These are phyloP conservation scores for Parsonsia alboflavescens DNA, from an alignment of 257 asterid species.

Conservation along the genomic window DNA sequence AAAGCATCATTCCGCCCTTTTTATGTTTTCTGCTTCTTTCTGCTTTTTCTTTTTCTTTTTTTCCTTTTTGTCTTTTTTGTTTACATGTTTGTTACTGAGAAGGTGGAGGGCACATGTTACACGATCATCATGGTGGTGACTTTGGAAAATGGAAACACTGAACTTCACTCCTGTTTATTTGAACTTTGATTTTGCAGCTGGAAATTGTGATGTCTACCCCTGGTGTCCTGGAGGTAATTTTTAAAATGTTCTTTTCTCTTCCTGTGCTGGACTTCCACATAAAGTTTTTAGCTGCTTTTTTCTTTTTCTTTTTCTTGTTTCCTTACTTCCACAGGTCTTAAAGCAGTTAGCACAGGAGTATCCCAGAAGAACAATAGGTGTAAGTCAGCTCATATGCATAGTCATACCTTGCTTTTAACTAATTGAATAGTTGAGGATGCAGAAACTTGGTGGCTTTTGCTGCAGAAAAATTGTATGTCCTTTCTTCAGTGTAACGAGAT, in stretches of 20 bases:
- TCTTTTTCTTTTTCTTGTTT: neutral
- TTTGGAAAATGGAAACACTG: neutral
- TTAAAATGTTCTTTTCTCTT: neutral
- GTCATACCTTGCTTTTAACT: constrained; percentile 1
- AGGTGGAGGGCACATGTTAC: neutral
- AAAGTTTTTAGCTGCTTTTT: constrained; percentile 4
- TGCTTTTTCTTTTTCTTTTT: neutral
- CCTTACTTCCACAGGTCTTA: constrained; percentile 39
- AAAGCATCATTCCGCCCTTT: too few relatives aligned
- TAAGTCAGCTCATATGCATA: constrained; percentile 28
- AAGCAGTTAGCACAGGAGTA: constrained; percentile 47
- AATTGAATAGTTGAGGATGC: neutral
- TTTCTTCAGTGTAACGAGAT: neutral
- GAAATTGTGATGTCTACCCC: constrained; percentile 74
- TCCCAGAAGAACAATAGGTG: constrained; percentile 66
- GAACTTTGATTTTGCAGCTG: constrained; percentile 41
- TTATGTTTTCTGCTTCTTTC: neutral
- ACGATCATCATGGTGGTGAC: neutral
- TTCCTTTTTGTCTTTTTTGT: neutral
- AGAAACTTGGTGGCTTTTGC: neutral
- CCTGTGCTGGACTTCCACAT: neutral
- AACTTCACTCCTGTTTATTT: constrained; percentile 6
- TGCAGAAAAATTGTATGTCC: too few relatives aligned
- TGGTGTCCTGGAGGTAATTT: constrained; percentile 65
- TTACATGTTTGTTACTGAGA: neutral